Base-by-base conservation (phyloP, 176 grass and related monocot species). In the Avena insularis region DNA sequence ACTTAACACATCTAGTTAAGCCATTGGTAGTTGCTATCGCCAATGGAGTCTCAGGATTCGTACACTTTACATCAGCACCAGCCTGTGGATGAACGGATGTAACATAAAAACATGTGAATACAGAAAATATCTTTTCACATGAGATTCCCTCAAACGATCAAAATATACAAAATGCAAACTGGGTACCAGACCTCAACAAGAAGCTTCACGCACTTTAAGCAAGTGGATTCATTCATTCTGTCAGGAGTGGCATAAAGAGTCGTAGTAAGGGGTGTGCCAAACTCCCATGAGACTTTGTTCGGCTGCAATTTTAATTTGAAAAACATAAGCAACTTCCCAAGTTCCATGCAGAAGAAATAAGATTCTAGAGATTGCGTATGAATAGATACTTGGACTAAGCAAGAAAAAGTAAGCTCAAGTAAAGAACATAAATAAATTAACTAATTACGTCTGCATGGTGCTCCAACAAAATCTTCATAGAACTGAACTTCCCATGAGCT, bases 391-490 rank as follows among this genome's bases (percentile, higher is more conserved):
- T 46, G n/a, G 67, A 19, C 59, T 5, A 35, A 27, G 31, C 35
- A 81, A 3, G 7, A 72, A 48, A 27, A 50, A 16, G 23, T 54
- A 33, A 54, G 73, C 48, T 54, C 14, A 76, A 54, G 48, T 53
- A 50, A 76, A 76, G 73, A 76, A 54, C 8, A 33, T 77, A 25
- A 47, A 71, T 45, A 25, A 67, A 55, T 3, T 55, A 7, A 43
- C 40, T 43, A 14, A 69, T 54, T 78, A 90, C 89, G 83, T 90
- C 78, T 70, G 89, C 72, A 87, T 87, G 77, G 64, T 90, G 84
- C 48, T 79, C 69, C 51, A 90, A 59, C 21, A 90, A 71, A 79
- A 90, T 87, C 84, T 87, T 79, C 47, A 90, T 83, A n/a, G 69
- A 4, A 8, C 60, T 50, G 49, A 43, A 27, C 81, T 79, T 85